Evolutionary conservation across 2,329 filamentous ascomycete genomes (phyloP).

Genomic region (Botryotinia convoluta): DNA sequence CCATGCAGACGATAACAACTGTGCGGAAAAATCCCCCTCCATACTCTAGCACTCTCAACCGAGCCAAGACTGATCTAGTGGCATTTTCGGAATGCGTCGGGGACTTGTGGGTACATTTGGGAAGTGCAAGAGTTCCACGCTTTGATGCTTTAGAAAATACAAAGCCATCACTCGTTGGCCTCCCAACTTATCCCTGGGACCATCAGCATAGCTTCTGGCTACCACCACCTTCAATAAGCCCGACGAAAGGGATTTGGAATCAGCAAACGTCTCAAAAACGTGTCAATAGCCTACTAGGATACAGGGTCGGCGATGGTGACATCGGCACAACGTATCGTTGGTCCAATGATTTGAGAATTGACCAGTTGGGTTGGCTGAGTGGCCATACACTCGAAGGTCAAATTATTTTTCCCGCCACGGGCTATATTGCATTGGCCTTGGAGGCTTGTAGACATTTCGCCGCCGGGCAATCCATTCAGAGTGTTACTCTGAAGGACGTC

Average conservation of each 20-base stretch:
- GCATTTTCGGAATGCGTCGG: conserved; percentile 19
- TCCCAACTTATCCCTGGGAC: not conserved
- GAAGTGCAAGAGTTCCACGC: not conserved
- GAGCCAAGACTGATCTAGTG: conserved; percentile 17
- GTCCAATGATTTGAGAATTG: conserved; percentile 22
- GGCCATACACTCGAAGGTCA: conserved; percentile 44
- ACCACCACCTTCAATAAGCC: not conserved
- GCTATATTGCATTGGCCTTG: conserved; percentile 47
- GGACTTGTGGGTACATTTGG: conserved; percentile 20
- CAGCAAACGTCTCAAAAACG: not conserved
- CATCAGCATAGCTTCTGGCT: not conserved
- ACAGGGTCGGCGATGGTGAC: not conserved
- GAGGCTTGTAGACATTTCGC: conserved; percentile 39
- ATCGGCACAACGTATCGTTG: conserved; percentile 17
- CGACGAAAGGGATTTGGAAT: not conserved
- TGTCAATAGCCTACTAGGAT: not conserved
- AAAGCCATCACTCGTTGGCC: not conserved
- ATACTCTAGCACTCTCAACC: conserved; percentile 24
- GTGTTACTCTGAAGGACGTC: not conserved
- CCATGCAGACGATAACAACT: conserved; percentile 23
- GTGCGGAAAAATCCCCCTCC: conserved; percentile 1
- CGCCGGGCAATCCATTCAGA: not conserved
- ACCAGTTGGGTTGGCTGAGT: conserved; percentile 44
- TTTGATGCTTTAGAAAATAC: not conserved
- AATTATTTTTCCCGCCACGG: conserved; percentile 47